Conservation (phyloP, 768 basidiomycete genomes). For the Phaffia tasmanica region DNA sequence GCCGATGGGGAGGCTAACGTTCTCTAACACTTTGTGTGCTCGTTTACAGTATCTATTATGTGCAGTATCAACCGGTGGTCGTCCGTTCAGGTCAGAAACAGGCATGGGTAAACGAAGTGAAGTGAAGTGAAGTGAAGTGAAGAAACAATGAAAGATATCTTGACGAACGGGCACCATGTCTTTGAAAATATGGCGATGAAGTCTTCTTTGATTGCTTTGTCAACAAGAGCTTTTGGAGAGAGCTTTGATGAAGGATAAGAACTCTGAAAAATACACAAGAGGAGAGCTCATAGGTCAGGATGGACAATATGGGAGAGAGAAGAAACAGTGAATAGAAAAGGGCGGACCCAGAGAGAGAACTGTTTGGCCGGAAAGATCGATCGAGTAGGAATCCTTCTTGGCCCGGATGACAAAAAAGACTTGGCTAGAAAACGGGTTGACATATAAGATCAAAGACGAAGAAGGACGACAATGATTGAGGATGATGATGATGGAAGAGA, state of each 20-base stretch:
- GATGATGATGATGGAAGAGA: neutral
- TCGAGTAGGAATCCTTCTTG: neutral
- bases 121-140: neutral
- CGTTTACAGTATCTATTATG: neutral
- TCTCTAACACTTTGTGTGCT: constrained; percentile 1
- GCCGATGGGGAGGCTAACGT: constrained; percentile 1
- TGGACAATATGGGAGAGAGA: neutral
- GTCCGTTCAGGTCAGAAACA: neutral
- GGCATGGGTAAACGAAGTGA: too few relatives aligned
- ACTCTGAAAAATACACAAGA: neutral
- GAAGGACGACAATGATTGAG: neutral
- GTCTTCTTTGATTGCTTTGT: constrained; percentile 17
- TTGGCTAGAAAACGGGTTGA: neutral
- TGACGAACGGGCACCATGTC: constrained; percentile 13
- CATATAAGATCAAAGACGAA: neutral
- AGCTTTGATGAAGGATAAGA: neutral
- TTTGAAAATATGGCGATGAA: constrained; percentile 8
- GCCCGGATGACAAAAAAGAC: neutral
- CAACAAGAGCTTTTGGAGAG: constrained; percentile 1
- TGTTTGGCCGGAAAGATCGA: neutral
- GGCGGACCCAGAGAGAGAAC: constrained; percentile 20
- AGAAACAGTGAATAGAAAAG: neutral
- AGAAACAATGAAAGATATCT: neutral
- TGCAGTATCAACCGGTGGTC: neutral
- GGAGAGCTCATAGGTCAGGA: neutral